Conservation (phyloP, 441 rosid genomes). For the Populus trichocarpa region DNA sequence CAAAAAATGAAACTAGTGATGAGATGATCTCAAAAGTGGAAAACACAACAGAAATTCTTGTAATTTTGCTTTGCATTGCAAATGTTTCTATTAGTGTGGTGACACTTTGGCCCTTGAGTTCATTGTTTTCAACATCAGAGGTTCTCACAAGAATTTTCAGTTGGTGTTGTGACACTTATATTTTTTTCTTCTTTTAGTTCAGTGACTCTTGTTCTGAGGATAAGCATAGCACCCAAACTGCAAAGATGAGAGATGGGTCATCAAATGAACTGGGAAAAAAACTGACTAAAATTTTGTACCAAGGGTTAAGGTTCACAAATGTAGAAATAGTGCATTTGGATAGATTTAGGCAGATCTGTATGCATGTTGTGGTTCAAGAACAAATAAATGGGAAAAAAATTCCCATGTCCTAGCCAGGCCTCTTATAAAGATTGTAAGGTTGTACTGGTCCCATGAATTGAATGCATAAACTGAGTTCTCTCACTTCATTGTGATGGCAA, state of each 20-base stretch:
- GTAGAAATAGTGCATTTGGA: background rate
- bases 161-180: background rate
- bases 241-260: background rate
- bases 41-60: background rate
- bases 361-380: background rate
- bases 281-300: background rate
- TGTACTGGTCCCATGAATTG: background rate
- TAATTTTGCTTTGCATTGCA: background rate
- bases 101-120: constrained; percentile 1
- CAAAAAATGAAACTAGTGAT: background rate
- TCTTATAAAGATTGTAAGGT: background rate
- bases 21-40: background rate
- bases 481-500: background rate
- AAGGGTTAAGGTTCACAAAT: too few relatives aligned
- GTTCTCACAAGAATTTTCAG: background rate
- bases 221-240: background rate
- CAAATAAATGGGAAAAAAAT: background rate
- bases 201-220: background rate
- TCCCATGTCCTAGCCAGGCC: background rate
- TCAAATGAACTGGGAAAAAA: background rate
- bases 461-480: background rate
- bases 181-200: background rate
- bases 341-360: background rate
- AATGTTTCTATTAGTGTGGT: background rate
- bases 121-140: background rate